A percentile compares a stretch with the other conserved stretches of the same genome.
Evolutionary conservation across 2,329 filamentous ascomycete species (phyloP).

Genomic region (Exophiala spinifera): DNA sequence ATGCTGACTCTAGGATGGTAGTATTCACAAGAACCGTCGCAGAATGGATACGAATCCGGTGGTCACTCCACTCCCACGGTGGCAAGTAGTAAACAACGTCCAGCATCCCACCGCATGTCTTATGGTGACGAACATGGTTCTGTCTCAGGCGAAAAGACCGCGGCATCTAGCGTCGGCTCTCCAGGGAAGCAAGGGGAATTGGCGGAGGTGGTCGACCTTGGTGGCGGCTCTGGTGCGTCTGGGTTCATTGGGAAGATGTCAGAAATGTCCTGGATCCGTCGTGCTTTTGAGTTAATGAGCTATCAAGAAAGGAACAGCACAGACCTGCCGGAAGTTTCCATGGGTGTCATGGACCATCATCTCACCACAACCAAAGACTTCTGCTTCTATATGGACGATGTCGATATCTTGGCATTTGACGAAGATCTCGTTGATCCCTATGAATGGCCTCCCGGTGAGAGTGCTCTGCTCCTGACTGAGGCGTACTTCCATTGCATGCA

Average conservation of each 20-base stretch:
- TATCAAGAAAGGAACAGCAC: not conserved
- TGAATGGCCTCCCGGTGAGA: constrained; percentile 12
- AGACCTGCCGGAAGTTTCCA: not conserved
- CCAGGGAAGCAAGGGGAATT: constrained; percentile 18
- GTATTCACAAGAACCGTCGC: constrained; percentile 10
- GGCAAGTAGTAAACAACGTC: not conserved
- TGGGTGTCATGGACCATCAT: constrained; percentile 8
- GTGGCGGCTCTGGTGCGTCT: constrained; percentile 15
- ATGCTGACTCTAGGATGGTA: not conserved
- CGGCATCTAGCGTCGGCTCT: constrained; percentile 16
- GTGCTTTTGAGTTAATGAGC: constrained; percentile 8
- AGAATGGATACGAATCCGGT: constrained; percentile 1
- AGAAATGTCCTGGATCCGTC: constrained; percentile 26
- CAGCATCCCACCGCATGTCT: not conserved
- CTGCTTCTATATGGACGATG: constrained; percentile 25
- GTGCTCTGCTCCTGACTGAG: constrained; percentile 17
- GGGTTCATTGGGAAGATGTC: constrained; percentile 26
- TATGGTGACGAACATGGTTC: not conserved
- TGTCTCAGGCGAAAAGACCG: constrained; percentile 6
- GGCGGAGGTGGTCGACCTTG: constrained; percentile 14
- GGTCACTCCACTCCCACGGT: constrained; percentile 7
- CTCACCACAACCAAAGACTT: constrained; percentile 8
- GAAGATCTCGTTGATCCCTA: constrained; percentile 22
- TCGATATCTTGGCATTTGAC: constrained; percentile 21
- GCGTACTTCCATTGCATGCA: constrained; percentile 24